Conservation (phyloP, 1,284 basidiomycete species). For the Austroboletus novae-zelandiae region DNA sequence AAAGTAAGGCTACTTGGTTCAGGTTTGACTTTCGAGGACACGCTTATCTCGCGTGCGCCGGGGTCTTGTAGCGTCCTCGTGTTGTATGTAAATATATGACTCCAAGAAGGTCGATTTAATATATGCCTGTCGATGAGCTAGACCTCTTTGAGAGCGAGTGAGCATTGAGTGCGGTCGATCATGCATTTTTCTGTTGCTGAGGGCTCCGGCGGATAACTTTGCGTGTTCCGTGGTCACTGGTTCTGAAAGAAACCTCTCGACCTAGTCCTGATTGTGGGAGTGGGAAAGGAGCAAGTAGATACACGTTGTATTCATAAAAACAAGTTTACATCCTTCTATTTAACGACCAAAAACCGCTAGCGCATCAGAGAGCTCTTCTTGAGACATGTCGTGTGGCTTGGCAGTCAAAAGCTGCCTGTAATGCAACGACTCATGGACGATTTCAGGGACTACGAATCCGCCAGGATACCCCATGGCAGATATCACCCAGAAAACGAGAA, state of each 20-base stretch:
- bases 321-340: neutral
- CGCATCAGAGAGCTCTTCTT: constrained; percentile 19
- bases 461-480: constrained; percentile 45
- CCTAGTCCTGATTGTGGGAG: neutral
- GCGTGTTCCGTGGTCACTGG: neutral
- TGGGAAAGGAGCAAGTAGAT: neutral
- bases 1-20: constrained; percentile 24
- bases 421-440: constrained; percentile 35
- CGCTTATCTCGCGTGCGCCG: neutral
- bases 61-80: neutral
- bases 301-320: neutral
- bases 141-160: neutral
- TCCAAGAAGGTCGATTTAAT: constrained; percentile 1
- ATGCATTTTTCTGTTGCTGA: too few species aligned
- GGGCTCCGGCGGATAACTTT: too few species aligned
- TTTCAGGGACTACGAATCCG: constrained; percentile 41
- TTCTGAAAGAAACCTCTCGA: too few species aligned
- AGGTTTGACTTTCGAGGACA: constrained; percentile 17
- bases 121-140: neutral
- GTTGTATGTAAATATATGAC: constrained; percentile 10
- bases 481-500: constrained; percentile 50
- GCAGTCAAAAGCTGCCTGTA: constrained; percentile 36
- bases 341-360: constrained; percentile 14
- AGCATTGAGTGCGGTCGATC: neutral
- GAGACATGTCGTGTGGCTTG: constrained; percentile 42